These are phyloP conservation scores for Syzygium malaccense DNA, from an alignment of 441 rosid species.

Conservation along the genomic window DNA sequence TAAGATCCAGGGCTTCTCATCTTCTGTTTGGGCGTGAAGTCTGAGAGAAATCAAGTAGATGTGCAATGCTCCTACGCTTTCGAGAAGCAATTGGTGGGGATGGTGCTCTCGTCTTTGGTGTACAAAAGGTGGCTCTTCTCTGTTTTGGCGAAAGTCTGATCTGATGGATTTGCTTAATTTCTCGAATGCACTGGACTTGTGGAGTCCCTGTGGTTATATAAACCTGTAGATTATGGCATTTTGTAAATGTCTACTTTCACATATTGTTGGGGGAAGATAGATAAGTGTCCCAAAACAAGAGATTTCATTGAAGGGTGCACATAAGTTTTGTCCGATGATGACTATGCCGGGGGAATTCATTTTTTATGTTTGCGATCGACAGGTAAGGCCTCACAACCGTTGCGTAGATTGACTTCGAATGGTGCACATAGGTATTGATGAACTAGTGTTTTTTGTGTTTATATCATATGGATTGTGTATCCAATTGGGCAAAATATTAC, in stretches of 20 bases:
- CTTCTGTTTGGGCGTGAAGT: not conserved
- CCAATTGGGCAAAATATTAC: not conserved
- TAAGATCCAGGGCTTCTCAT: not conserved
- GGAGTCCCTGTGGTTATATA: too few species aligned
- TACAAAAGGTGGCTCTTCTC: not conserved
- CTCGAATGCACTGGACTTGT: not conserved
- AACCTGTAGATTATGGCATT: too few species aligned
- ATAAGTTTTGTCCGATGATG: not conserved
- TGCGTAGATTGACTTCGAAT: not conserved
- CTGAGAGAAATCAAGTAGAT: not conserved
- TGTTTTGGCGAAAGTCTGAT: not conserved
- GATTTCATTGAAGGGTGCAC: not conserved
- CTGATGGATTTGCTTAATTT: not conserved
- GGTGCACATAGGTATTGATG: not conserved
- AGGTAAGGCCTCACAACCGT: not conserved
- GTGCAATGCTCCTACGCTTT: not conserved
- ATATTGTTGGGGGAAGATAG: too few species aligned
- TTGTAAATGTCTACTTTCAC: not conserved
- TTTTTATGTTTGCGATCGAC: not conserved
- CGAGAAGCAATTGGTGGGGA: not conserved
- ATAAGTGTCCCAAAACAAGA: not conserved
- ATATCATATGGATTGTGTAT: not conserved
- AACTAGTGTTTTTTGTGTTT: not conserved
- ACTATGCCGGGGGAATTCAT: not conserved
- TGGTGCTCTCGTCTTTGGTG: not conserved